phyloP scores from a whole-genome alignment of 441 rosid species.

The Croton setiger region DNA sequence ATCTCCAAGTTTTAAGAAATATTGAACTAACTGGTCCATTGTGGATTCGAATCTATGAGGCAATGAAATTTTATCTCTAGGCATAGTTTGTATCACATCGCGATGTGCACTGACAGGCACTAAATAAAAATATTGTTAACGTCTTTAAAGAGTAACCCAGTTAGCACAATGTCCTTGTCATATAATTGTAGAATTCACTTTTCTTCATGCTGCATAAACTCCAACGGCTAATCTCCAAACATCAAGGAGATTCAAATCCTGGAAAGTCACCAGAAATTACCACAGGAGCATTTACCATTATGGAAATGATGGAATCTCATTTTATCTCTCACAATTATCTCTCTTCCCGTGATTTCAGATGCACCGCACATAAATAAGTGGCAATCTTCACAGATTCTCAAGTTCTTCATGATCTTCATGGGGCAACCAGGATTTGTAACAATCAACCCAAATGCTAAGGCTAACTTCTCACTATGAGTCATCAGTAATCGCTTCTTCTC shows the following conservation, averaged over 20 bases:
- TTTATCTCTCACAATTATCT: constrained; percentile 63
- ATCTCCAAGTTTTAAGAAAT: too few species aligned
- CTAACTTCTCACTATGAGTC: constrained; percentile 72
- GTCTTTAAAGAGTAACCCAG: too few species aligned
- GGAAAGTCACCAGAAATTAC: constrained; percentile 62
- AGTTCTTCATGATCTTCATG: constrained; percentile 65
- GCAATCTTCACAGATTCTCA: constrained; percentile 75
- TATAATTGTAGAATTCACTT: too few species aligned
- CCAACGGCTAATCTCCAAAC: background rate
- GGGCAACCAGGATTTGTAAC: constrained; percentile 32
- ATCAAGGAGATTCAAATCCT: background rate
- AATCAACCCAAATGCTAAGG: constrained; percentile 63
- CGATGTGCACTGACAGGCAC: too few species aligned
- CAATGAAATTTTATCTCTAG: too few species aligned
- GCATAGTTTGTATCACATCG: too few species aligned
- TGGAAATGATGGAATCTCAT: constrained; percentile 74
- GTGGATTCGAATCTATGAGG: too few species aligned
- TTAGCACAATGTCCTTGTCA: too few species aligned
- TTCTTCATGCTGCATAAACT: too few species aligned
- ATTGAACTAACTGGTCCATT: too few species aligned
- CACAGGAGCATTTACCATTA: constrained; percentile 64
- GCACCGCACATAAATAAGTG: constrained; percentile 62
- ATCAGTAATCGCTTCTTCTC: constrained; percentile 53
- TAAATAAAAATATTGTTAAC: too few species aligned
- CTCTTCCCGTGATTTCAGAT: constrained; percentile 46